Percentiles rank a stretch among this genome's conserved stretches.
phyloP scores from a whole-genome alignment of 2,329 filamentous ascomycete species.

The Pestalotiopsis sp. region DNA sequence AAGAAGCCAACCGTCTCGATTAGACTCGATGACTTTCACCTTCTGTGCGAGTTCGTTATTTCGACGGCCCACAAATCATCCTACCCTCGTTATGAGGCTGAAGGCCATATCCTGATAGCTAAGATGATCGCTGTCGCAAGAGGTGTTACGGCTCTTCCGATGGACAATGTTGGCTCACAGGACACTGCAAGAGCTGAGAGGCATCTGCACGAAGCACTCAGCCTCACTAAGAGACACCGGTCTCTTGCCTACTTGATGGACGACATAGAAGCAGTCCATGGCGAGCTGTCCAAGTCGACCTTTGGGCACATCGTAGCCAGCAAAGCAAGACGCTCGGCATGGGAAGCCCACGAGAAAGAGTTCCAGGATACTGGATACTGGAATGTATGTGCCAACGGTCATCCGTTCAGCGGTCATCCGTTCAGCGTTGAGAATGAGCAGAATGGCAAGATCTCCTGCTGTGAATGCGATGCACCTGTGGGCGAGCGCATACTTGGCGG shows the following conservation, averaged over 20 bases:
- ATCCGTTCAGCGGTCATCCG: conserved; percentile 63
- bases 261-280: conserved; percentile 3
- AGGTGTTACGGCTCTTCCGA: conserved; percentile 12
- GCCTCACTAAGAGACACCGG: not conserved
- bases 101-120: conserved; percentile 51
- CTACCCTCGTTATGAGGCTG: conserved; percentile 43
- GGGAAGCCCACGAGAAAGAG: conserved; percentile 52
- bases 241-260: conserved; percentile 1
- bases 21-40: conserved; percentile 17
- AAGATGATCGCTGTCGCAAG: conserved; percentile 46
- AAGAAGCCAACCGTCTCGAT: not conserved
- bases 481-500: not conserved
- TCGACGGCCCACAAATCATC: conserved; percentile 33
- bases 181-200: conserved; percentile 14
- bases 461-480: conserved; percentile 3
- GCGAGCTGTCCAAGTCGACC: not conserved
- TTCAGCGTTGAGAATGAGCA: conserved; percentile 57
- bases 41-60: conserved; percentile 42
- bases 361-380: conserved; percentile 60
- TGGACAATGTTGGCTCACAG: not conserved
- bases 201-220: not conserved
- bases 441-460: not conserved
- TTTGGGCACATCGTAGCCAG: conserved; percentile 39
- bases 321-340: conserved; percentile 53
- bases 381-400: conserved; percentile 60